phyloP scores from a whole-genome alignment of 257 asterid species.

The Nyctanthes arbortristis region DNA sequence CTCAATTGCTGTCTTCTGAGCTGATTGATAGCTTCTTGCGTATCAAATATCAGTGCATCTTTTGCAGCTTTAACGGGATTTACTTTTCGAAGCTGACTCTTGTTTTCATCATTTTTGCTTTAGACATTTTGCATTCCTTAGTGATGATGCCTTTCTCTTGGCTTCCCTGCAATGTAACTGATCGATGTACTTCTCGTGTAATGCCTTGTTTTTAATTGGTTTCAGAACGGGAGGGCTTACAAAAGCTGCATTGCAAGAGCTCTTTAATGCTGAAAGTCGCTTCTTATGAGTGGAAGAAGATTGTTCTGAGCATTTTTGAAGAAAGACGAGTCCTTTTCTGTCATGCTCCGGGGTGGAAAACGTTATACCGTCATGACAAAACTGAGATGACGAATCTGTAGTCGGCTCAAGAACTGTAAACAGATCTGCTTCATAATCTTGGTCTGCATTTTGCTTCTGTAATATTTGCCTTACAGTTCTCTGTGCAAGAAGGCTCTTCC shows the following conservation, averaged over 20 bases:
- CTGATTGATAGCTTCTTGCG: constrained; percentile 56
- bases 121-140: constrained; percentile 37
- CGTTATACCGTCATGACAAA: constrained; percentile 21
- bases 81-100: constrained; percentile 19
- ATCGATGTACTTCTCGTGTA: constrained; percentile 85
- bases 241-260: constrained; percentile 33
- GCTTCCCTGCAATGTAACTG: too few species aligned
- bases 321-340: constrained; percentile 27
- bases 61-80: constrained; percentile 58
- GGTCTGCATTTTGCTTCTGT: too few species aligned
- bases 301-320: constrained; percentile 35
- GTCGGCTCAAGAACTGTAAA: constrained; percentile 64
- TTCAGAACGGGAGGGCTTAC: constrained; percentile 82
- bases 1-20: constrained; percentile 37
- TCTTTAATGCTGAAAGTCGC: constrained; percentile 35
- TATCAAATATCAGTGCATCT: constrained; percentile 60
- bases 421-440: too few species aligned
- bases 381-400: constrained; percentile 26
- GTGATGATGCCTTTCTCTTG: constrained; percentile 65
- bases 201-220: constrained; percentile 69
- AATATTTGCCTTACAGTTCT: too few species aligned
- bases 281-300: constrained; percentile 49
- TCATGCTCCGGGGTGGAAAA: constrained; percentile 51
- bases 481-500: constrained; percentile 44
- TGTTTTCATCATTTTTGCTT: constrained; percentile 18